Evolutionary conservation across 2,329 filamentous ascomycete genomes (phyloP), one percentile per base, ranked within the genome.

Genomic region (Fusarium vanettenii): DNA sequence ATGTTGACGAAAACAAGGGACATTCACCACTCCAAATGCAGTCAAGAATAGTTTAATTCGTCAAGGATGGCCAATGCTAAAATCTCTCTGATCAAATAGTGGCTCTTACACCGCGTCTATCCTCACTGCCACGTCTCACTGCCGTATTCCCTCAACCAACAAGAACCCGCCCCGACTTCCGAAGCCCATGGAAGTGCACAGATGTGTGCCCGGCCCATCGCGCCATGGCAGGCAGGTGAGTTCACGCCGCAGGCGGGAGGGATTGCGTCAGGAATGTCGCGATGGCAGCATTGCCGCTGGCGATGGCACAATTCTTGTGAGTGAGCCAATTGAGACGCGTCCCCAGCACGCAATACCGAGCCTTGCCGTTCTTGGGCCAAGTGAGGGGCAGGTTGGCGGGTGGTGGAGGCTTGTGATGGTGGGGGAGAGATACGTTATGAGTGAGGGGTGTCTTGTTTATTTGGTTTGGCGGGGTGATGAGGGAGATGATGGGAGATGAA

Each of bases 311-410:
- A 79, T 79, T 67, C 22, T 31, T 35, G 3, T 48, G 33, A 7
- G 6, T 7, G 7, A 62, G 33, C 77, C 77, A 79, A 79, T 79
- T 33, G 60, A 22, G 41, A 25, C 25, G 6, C 9, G 22, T 55
- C 27, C 67, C 37, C 77, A 79, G 77, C 77, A 79, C 77, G 77
- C 77, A 79, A 79, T 79, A 70, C 20, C 57, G 64, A 68, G 68
- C 77, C 62, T 79, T 76, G 72, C 77, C 77, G 65, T 67, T 73
- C 76, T 70, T 52, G 69, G 76, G 48, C 45, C 67, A 70, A 78
- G 74, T 76, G 77, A 79, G 77, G 77, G 75, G 77, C 71, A 72
- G 55, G 33, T 11, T 20, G 55, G 57, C 31, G 48, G 48, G 48
- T 52, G 48, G 48, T 52, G 48, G 48, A 52, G 55, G 67, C 33